Conservation (phyloP, 2,329 filamentous ascomycete genomes). For the Aspergillus sp. region DNA sequence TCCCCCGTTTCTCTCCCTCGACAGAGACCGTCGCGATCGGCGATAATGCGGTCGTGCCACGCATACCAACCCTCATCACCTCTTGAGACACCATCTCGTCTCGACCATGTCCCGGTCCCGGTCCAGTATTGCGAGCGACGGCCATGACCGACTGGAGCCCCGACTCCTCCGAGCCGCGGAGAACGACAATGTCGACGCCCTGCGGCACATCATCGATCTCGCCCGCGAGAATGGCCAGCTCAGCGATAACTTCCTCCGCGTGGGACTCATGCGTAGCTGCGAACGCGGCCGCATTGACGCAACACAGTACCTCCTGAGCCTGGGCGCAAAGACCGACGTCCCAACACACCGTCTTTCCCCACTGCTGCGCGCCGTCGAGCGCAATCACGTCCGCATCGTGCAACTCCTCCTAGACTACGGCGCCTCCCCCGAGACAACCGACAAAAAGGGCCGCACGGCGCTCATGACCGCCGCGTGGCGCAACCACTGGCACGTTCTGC, state of each 20-base stretch:
- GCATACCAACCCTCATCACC: not conserved
- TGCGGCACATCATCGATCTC: slow-evolving; percentile 29
- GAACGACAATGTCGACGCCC: slow-evolving; percentile 32
- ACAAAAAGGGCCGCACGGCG: slow-evolving; percentile 46
- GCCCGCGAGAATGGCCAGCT: slow-evolving; percentile 36
- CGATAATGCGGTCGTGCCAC: slow-evolving; percentile 6
- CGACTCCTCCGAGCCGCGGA: slow-evolving; percentile 41
- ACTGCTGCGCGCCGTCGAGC: slow-evolving; percentile 38
- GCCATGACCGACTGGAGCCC: slow-evolving; percentile 40
- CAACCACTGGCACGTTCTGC: slow-evolving; percentile 39
- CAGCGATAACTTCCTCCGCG: slow-evolving; percentile 36
- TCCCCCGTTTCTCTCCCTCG: no score
- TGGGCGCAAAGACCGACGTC: slow-evolving; percentile 38
- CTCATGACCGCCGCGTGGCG: slow-evolving; percentile 46
- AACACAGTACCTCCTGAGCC: slow-evolving; percentile 34
- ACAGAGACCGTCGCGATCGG: not conserved
- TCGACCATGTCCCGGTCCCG: slow-evolving; percentile 25
- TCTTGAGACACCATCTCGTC: not conserved
- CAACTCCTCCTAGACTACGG: slow-evolving; percentile 40
- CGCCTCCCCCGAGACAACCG: slow-evolving; percentile 31
- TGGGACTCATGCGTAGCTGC: slow-evolving; percentile 40
- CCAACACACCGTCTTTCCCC: slow-evolving; percentile 29
- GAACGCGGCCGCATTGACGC: slow-evolving; percentile 34
- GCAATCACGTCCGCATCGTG: slow-evolving; percentile 43
- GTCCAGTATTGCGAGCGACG: slow-evolving; percentile 34